Evolutionary conservation across 345 rosid genomes (phyloP), one percentile per base, ranked within the genome.

Genomic region (Crucihimalaya himalaica): DNA sequence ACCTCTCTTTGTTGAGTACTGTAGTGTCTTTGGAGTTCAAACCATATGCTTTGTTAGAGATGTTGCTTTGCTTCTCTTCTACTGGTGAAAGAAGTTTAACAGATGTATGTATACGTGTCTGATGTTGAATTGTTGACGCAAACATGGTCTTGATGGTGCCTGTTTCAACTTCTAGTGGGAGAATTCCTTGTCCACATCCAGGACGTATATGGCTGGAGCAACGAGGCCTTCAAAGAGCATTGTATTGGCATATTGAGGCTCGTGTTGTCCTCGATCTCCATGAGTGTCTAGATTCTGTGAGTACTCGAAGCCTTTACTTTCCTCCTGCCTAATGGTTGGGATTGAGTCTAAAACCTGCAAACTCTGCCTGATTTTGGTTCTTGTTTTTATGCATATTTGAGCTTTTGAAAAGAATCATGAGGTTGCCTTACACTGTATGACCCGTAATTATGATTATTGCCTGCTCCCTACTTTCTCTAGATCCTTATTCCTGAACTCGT

Each of bases 171-270:
- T 76, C 2, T 57, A 93, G 98, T 72, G 96, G 92, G 52, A 87
- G 87, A 66, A 94, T 91, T 77, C 92, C 96, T 25, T 94, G 98
- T 65, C 98, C 98, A 0, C 89, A 89, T 72, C 96, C 98, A 23
- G 97, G 96, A 53, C 80, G 97, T 80, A 86, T 91, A 83, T 94
- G 98, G 98, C 53, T 94, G 81, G 98, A 94, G 85, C 98, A 94
- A 81, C 81, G 96, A 77, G 98, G 98, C 15, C 75, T 91, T 66
- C 99, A 95, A 79, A 87, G 91, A 78, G 90, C 96, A 5, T 80
- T 95, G 15, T 95, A 95, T 56, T 91, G 98, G 97, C 98, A 91
- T 68, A 94, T 94, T n/a, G 97, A 95, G 80, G 97, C 99, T 76
- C 96, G 91, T 59, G 99, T 95, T 29, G 97, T 91, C 31, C 86